Percentiles rank a stretch among this genome's conserved stretches.
phyloP scores from a whole-genome alignment of 2,329 filamentous ascomycete genomes.

The Arachnomyces sp. region DNA sequence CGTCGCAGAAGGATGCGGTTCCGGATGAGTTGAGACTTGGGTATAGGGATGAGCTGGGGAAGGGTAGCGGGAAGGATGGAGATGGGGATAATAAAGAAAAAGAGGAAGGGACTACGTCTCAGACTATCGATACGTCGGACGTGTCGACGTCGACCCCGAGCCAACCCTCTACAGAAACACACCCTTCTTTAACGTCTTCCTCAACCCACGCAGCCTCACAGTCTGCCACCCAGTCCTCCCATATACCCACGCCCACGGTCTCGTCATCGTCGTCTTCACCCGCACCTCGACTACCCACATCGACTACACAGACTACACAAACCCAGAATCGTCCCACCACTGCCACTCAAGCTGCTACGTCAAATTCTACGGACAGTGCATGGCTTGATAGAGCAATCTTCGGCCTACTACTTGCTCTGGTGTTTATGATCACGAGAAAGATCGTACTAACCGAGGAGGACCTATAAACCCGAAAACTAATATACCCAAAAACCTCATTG shows the following conservation, averaged over 20 bases:
- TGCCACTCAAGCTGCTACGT: not conserved
- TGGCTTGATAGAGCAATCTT: constrained; percentile 80
- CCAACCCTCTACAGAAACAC: not conserved
- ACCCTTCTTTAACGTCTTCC: constrained; percentile 2
- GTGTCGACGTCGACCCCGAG: no score
- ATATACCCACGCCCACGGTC: not conserved
- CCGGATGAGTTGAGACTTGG: constrained; percentile 51
- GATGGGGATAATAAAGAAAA: constrained; percentile 24
- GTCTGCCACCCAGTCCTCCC: not conserved
- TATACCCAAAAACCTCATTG: no score
- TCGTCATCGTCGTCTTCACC: constrained; percentile 1
- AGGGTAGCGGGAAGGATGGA: no score
- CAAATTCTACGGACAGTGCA: constrained; percentile 41
- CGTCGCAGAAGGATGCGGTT: not conserved
- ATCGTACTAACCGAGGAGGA: constrained; percentile 24
- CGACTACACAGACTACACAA: constrained; percentile 1
- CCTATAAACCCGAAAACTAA: no score
- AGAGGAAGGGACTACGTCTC: constrained; percentile 4
- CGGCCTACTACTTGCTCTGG: constrained; percentile 59
- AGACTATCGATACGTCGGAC: not conserved
- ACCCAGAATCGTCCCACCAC: not conserved
- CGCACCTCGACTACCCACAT: constrained; percentile 1
- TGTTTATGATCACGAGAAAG: constrained; percentile 57
- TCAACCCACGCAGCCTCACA: not conserved
- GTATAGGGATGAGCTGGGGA: constrained; percentile 62